Conservation (phyloP, 768 basidiomycete species). For the Lactarius akahatsu region DNA sequence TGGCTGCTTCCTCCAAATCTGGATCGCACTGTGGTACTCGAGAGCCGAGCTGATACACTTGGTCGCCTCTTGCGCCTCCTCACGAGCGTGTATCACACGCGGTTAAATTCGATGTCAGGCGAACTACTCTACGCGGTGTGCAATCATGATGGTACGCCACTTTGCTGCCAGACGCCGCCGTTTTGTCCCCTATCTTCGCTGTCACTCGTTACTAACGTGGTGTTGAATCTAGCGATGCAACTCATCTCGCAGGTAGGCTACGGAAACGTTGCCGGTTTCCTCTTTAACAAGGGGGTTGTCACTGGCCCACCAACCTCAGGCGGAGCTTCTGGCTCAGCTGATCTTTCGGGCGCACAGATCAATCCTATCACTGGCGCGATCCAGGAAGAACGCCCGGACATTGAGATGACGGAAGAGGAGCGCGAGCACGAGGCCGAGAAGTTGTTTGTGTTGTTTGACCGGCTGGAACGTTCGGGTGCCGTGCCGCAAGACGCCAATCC, state of each 20-base stretch:
- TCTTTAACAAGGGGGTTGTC: conserved; percentile 88
- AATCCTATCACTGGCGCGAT: conserved; percentile 88
- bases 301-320: conserved; percentile 46
- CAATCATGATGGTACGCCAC: conserved; percentile 62
- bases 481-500: conserved; percentile 67
- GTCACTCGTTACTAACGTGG: conserved; percentile 17
- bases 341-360: conserved; percentile 48
- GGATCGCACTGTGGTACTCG: conserved; percentile 77
- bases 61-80: conserved; percentile 81
- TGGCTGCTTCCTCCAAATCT: conserved; percentile 75
- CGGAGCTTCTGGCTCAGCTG: conserved; percentile 33
- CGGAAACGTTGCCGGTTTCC: conserved; percentile 92
- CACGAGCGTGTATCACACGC: conserved; percentile 65
- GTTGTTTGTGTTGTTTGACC: conserved; percentile 87
- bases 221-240: conserved; percentile 49
- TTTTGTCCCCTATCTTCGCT: neutral
- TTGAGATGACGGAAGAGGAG: conserved; percentile 90
- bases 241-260: conserved; percentile 86
- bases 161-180: neutral
- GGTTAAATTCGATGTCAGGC: conserved; percentile 74
- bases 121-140: conserved; percentile 86
- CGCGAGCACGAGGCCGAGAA: conserved; percentile 92
- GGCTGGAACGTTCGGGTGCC: conserved; percentile 76
- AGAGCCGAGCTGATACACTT: conserved; percentile 67
- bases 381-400: conserved; percentile 38